Base-by-base conservation (phyloP, 108 stramenopile genomes). In the Stephanodiscus triporus region DNA sequence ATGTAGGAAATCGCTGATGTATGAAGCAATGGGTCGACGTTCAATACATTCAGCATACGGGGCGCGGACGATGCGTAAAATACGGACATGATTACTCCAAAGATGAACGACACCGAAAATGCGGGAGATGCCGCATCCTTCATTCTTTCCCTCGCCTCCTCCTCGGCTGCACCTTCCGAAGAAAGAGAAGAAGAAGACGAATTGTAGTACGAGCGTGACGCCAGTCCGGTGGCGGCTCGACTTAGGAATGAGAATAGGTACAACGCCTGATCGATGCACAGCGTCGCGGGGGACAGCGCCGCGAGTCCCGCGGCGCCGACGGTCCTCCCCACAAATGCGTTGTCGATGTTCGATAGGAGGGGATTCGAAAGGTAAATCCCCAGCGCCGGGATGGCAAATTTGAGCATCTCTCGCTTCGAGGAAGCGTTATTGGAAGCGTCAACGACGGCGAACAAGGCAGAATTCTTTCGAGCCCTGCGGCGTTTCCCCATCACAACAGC, bases 301-400 rank as follows among this genome's bases (percentile, higher is more conserved):
- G 92, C 92, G 23, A 93, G 65, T 29, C 89, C 92, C 20, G 54
- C 53, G 11, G 87, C 78, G 11, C 92, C 92, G 24, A 89, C 88
- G 2, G 88, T 89, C 57, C 83, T 81, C 34, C 92, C 92, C 13
- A 93, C 89, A 69, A 93, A 91, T 14, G 92, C 88, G 58, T 93
- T 93, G 70, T 93, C 92, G 62, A 93, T 93, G 64, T 93, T 93
- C 36, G 89, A 89, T 9, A 93, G 70, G 6, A 93, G 66, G 37
- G 90, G 92, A 66, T 88, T 85, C 4, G 87, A 75, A 6, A 93
- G 71, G 65, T 78, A 93, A 10, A 93, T 93, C 13, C 92, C 92
- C 13, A 93, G 72, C 0, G 92, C 92, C 2, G 92, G 92, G 10
- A 91, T 26, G 3, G 88, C 89, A 78, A 93, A 93, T 34, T 78